Evolutionary conservation across 345 rosid genomes (phyloP), one percentile per base, ranked within the genome.

Genomic region (Corchorus capsularis): DNA sequence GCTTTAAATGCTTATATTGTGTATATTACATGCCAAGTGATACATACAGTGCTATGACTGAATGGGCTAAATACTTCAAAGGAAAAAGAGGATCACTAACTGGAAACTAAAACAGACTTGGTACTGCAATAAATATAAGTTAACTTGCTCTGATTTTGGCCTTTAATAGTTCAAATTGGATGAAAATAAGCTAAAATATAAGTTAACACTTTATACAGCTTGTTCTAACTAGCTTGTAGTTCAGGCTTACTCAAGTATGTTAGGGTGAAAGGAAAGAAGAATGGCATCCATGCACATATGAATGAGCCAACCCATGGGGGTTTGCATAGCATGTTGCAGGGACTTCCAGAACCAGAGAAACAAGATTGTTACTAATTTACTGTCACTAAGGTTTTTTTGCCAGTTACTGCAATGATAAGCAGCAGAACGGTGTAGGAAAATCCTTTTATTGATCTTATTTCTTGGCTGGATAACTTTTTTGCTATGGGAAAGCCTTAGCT

Each of bases 341-440:
- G 60, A 70, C 73, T 70, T 70, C 35, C 45, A 35, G 34, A 53
- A 70, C 73, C 61, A 16, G 7, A 35, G 34, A 69, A 37, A n/a
- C 20, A 0, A 27, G 41, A 11, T 27, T 47, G 13, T 49, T 49
- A 7, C 43, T n/a, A n/a, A n/a, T n/a, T 68, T 14, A 54, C 41
- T 68, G 71, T 46, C 15, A 15, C 3, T 68, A 47, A 68, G 22
- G 6, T 47, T 47, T 45, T 43, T 15, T 56, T 46, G 72, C 20
- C 22, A 15, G 27, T 16, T 50, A 50, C 59, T 32, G 72, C 72
- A 49, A 50, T 15, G 57, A 69, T 50, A 50, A 69, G 45, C 60
- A 15, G 20, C 59, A n/a, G 47, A 35, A 37, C 34, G 16, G 52
- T 34, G 43, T 8, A 8, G 61, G 22, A 34, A 52, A 69, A 35